phyloP scores from a whole-genome alignment of 2,329 filamentous ascomycete species.

The Colletotrichum nymphaeae region DNA sequence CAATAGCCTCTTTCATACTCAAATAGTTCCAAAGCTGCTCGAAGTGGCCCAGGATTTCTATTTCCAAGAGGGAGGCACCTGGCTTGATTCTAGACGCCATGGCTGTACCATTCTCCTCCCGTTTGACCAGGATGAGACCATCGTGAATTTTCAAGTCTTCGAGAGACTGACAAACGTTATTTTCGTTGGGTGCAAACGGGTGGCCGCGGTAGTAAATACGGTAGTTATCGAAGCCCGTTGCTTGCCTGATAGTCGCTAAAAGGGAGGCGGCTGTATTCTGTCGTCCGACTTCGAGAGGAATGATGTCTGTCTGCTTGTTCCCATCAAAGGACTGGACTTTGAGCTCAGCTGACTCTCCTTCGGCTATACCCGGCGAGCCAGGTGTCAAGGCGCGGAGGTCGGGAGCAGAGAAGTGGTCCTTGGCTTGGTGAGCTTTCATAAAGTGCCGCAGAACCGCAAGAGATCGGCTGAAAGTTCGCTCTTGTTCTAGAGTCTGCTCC shows the following conservation, averaged over 20 bases:
- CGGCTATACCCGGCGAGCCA: conserved; percentile 61
- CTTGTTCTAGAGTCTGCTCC: conserved; percentile 62
- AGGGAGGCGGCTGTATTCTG: conserved; percentile 79
- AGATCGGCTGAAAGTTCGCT: conserved; percentile 75
- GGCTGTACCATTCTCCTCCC: conserved; percentile 60
- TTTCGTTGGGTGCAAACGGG: conserved; percentile 70
- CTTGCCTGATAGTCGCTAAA: conserved; percentile 72
- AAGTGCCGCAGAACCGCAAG: conserved; percentile 76
- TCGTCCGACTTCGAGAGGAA: conserved; percentile 73
- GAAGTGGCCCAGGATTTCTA: conserved; percentile 85
- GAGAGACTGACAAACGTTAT: conserved; percentile 70
- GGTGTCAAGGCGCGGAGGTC: conserved; percentile 66
- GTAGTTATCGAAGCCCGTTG: conserved; percentile 82
- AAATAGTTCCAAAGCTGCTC: conserved; percentile 86
- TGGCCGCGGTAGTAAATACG: conserved; percentile 78
- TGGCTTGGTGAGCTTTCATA: conserved; percentile 71
- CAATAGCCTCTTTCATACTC: conserved; percentile 76
- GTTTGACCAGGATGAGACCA: conserved; percentile 75
- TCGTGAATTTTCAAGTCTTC: conserved; percentile 75
- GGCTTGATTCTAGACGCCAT: conserved; percentile 58
- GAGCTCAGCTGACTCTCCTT: conserved; percentile 74
- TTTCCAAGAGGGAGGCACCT: conserved; percentile 74
- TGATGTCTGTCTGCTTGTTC: conserved; percentile 67
- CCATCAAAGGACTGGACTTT: conserved; percentile 81
- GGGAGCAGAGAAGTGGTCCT: conserved; percentile 69